Base-by-base conservation (phyloP, 768 basidiomycete genomes). In the Amanita phalloides region DNA sequence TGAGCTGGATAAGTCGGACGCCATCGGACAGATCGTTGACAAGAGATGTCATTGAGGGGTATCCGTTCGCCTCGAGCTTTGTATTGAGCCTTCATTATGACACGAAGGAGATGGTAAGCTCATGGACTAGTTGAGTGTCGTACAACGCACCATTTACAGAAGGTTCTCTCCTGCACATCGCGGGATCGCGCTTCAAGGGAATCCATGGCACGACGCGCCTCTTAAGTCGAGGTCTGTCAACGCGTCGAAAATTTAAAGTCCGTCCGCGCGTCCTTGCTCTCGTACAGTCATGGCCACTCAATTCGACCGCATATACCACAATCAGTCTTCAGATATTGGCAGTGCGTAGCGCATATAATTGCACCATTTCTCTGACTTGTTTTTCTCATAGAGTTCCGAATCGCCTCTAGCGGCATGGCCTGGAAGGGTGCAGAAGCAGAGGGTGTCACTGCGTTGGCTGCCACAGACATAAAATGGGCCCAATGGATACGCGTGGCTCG, bases 401-500 rank as follows among this genome's bases (percentile, higher is more conserved):
- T 99, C 58, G 93, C 92, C 9, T 62, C 75, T 44, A 88, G 84
- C 58, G 96, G 96, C 42, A 84, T 98, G 73, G 96, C 91, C 4
- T 98, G 96, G 96, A 97, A 85, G 56, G 86, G 80, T 39, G 77
- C 79, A 44, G 87, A 89, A 14, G 75, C 71, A 11, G 81, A 83
- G 39, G 68, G 71, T 3, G 76, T 83, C 38, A 73, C 74, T 10
- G 81, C 86, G 9, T 74, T 94, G 53, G 71, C 81, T 10, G 74
- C 79, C 2, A 68, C 66, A 23, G 85, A 90, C 59, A 86, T 96
- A 57, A 92, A 90, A 66, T 91, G 86, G 82, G 82, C 79, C 0
- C 86, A 89, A 58, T 95, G 92, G 92, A 71, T 90, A 25, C 82
- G 92, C 44, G 94, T 96, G 28, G 96, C 92, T 38, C 79, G 96